phyloP scores from a whole-genome alignment of 192 early-diverging fungal species.

The Piromyces sp. region DNA sequence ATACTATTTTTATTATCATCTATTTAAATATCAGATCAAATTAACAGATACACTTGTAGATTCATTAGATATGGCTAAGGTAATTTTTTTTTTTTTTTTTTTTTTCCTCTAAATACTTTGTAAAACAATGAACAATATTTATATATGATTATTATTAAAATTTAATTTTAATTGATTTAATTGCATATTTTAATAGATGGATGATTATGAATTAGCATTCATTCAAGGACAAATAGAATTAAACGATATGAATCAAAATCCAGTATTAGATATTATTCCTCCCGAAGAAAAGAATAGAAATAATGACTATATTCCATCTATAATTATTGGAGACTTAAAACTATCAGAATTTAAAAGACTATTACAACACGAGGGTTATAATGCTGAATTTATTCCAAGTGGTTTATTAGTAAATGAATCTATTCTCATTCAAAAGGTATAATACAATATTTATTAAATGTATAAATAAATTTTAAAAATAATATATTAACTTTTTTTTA shows the following conservation, averaged over 20 bases:
- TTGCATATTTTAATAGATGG: constrained; percentile 20
- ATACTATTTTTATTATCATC: too few relatives aligned
- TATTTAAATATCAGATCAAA: constrained; percentile 12
- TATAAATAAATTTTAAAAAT: too few relatives aligned
- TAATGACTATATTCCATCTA: constrained; percentile 31
- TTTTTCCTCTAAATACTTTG: too few relatives aligned
- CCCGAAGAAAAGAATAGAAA: constrained; percentile 12
- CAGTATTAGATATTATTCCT: constrained; percentile 51
- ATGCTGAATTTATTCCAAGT: constrained; percentile 63
- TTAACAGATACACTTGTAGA: constrained; percentile 77
- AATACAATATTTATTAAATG: neutral
- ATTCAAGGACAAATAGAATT: constrained; percentile 61
- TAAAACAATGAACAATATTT: too few relatives aligned
- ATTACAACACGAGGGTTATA: constrained; percentile 51
- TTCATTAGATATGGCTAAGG: constrained; percentile 52
- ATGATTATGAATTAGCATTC: constrained; percentile 60
- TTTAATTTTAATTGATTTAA: constrained; percentile 2
- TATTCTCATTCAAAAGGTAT: constrained; percentile 45
- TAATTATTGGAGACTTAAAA: constrained; percentile 70
- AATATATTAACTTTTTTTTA: too few relatives aligned
- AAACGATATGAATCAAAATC: constrained; percentile 14
- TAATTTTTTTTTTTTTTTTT: too few relatives aligned
- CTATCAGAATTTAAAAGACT: constrained; percentile 64
- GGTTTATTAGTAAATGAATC: constrained; percentile 67
- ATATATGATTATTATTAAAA: too few relatives aligned